Evolutionary conservation across 768 basidiomycete genomes (phyloP).

Genomic region (Baorangia bicolor): DNA sequence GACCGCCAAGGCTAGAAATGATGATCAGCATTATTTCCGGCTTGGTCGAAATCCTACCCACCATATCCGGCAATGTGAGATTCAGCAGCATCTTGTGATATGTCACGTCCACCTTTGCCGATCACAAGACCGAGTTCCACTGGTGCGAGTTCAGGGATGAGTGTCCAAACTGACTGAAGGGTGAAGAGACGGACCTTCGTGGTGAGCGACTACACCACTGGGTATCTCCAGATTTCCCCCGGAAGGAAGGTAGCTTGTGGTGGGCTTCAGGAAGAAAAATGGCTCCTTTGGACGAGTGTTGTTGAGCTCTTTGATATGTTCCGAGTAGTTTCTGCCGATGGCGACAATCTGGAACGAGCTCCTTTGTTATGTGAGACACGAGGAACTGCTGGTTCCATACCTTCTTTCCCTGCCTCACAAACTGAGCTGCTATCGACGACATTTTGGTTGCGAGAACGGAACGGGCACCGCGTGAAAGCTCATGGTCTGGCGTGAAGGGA

Average conservation of each 20-base stretch:
- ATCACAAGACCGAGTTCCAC: conserved; percentile 98
- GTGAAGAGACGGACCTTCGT: conserved; percentile 65
- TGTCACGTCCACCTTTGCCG: conserved; percentile 82
- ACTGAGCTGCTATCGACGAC: conserved; percentile 37
- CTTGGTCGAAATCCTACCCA: conserved; percentile 32
- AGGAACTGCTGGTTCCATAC: conserved; percentile 15
- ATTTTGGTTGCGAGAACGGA: conserved; percentile 21
- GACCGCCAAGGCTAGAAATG: conserved; percentile 72
- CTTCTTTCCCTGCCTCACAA: conserved; percentile 49
- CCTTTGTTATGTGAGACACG: neutral
- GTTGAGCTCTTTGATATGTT: conserved; percentile 89
- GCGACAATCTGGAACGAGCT: conserved; percentile 70
- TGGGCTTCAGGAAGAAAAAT: conserved; percentile 98
- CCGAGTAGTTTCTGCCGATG: conserved; percentile 92
- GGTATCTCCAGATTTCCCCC: conserved; percentile 89
- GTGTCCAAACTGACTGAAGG: neutral
- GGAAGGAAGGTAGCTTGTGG: conserved; percentile 76
- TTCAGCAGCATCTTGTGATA: conserved; percentile 67
- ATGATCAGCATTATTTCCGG: neutral
- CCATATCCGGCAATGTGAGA: conserved; percentile 91
- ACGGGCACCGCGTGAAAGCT: neutral
- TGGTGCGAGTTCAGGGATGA: conserved; percentile 21
- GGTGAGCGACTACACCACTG: conserved; percentile 75
- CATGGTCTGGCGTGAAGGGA: neutral
- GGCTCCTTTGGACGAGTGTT: conserved; percentile 88